Evolutionary conservation across 2,329 filamentous ascomycete species (phyloP).

Genomic region (Ilyonectria mors-panacis): DNA sequence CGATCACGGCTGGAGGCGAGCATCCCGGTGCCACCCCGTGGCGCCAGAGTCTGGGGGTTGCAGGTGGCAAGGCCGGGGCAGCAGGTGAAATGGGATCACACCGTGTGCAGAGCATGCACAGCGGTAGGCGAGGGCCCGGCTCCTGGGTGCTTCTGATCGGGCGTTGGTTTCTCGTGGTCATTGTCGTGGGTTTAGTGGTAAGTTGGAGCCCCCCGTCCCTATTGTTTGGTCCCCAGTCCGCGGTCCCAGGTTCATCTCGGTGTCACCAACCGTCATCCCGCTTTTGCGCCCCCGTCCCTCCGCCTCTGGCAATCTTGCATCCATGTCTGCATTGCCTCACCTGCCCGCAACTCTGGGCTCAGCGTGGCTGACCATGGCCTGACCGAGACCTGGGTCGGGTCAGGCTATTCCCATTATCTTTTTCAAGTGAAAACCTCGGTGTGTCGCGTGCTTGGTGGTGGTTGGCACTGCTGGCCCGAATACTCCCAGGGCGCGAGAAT

Average conservation of each 20-base stretch:
- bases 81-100: slow-evolving; percentile 23
- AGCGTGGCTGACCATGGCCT: slow-evolving; percentile 41
- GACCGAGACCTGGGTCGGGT: slow-evolving; percentile 37
- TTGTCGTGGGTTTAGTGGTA: slow-evolving; percentile 42
- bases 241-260: slow-evolving; percentile 26
- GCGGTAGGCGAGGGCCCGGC: slow-evolving; percentile 31
- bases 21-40: slow-evolving; percentile 10
- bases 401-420: slow-evolving; percentile 7
- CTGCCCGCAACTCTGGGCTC: slow-evolving; percentile 40
- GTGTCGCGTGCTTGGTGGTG: background rate
- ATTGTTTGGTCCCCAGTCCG: slow-evolving; percentile 34
- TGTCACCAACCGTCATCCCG: slow-evolving; percentile 41
- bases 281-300: slow-evolving; percentile 25
- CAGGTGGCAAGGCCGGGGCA: slow-evolving; percentile 13
- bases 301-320: slow-evolving; percentile 23
- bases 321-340: slow-evolving; percentile 35
- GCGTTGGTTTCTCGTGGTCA: slow-evolving; percentile 26
- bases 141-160: slow-evolving; percentile 28
- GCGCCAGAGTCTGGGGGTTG: slow-evolving; percentile 24
- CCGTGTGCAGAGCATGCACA: slow-evolving; percentile 24
- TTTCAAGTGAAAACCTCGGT: slow-evolving; percentile 10
- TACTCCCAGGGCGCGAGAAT: slow-evolving; percentile 19
- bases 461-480: slow-evolving; percentile 1
- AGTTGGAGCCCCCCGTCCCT: slow-evolving; percentile 30
- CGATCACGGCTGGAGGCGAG: slow-evolving; percentile 1